Percentiles rank a stretch among this genome's conserved stretches.
Evolutionary conservation across 2,329 filamentous ascomycete species (phyloP).

Genomic region (Cryphonectria nitschkei): DNA sequence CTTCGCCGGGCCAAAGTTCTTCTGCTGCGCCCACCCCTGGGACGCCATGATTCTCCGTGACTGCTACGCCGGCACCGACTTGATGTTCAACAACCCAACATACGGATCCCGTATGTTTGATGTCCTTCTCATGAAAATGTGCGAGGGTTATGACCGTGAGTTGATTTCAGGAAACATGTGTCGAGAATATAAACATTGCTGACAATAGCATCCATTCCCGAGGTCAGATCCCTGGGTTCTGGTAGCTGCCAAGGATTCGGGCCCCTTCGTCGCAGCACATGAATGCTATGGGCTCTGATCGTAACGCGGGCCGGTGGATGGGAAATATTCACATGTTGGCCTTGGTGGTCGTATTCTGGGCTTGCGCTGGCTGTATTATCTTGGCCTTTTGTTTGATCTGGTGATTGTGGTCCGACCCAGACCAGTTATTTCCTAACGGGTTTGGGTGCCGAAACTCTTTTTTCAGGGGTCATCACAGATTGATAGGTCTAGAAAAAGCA

Average conservation of each 20-base stretch:
- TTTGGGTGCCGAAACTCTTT: no score
- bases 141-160: slow-evolving; percentile 12
- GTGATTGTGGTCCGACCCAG: no score
- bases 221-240: slow-evolving; percentile 18
- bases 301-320: background rate
- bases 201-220: background rate
- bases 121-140: slow-evolving; percentile 23
- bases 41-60: slow-evolving; percentile 22
- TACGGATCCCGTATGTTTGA: slow-evolving; percentile 10
- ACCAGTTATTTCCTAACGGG: no score
- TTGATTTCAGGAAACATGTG: background rate
- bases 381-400: no score
- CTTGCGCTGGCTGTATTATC: no score
- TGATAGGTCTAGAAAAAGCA: no score
- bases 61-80: slow-evolving; percentile 3
- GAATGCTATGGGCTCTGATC: background rate
- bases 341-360: background rate
- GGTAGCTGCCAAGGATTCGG: slow-evolving; percentile 13
- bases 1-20: background rate
- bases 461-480: no score
- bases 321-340: background rate
- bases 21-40: slow-evolving; percentile 10
- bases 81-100: background rate
- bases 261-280: background rate
- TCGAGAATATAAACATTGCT: background rate